Conservation (phyloP, 2,329 filamentous ascomycete species). For the Ceratocystis albifundus region DNA sequence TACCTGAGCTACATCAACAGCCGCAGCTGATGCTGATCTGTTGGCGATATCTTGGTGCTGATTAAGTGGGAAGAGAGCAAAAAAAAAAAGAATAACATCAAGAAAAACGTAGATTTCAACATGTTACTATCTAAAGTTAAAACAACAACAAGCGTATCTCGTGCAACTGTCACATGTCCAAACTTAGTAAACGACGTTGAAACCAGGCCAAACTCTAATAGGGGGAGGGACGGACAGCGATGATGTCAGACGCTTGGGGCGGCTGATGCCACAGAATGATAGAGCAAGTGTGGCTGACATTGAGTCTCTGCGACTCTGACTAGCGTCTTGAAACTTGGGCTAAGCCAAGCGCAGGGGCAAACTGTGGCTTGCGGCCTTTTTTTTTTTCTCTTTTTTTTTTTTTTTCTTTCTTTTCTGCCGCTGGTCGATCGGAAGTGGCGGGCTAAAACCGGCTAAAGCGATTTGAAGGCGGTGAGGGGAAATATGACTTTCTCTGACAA, state of each 20-base stretch:
- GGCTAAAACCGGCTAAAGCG: background rate
- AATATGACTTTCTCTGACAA: background rate
- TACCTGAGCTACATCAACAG: slow-evolving; percentile 53
- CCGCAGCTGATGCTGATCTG: slow-evolving; percentile 27
- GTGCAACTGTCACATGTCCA: slow-evolving; percentile 5
- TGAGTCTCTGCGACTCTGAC: background rate
- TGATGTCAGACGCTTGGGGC: slow-evolving; percentile 36
- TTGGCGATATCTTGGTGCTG: background rate
- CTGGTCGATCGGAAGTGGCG: background rate
- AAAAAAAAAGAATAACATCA: too few species aligned
- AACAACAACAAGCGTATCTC: too few species aligned
- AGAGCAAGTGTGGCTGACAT: slow-evolving; percentile 10
- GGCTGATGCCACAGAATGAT: slow-evolving; percentile 46
- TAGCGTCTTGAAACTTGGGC: background rate
- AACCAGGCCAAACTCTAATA: background rate
- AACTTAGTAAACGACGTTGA: slow-evolving; percentile 3
- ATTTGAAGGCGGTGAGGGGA: background rate
- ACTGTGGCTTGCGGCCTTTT: background rate
- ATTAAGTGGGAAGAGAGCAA: background rate
- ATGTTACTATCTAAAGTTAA: background rate
- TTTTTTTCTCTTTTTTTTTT: too few species aligned
- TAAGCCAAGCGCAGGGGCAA: background rate
- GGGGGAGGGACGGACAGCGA: background rate
- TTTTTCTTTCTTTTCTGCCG: background rate
- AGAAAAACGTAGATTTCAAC: background rate